Evolutionary conservation across 2,329 filamentous ascomycete species (phyloP).

Genomic region (Lachnellula cervina): DNA sequence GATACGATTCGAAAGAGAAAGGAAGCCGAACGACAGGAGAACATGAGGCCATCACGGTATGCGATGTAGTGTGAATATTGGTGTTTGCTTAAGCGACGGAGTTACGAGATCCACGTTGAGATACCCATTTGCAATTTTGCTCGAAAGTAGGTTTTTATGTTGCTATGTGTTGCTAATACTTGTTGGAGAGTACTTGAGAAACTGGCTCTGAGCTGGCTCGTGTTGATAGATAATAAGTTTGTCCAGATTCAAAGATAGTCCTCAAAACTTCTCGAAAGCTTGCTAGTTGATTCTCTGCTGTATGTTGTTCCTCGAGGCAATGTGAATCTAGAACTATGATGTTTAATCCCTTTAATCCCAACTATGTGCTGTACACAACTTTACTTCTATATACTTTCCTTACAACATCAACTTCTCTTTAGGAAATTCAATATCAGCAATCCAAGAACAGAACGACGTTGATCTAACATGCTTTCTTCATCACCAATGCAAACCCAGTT

Average conservation of each 20-base stretch:
- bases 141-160: not conserved
- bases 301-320: not conserved
- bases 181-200: not conserved
- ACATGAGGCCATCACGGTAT: not conserved
- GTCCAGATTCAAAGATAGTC: not conserved
- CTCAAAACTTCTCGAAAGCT: not conserved
- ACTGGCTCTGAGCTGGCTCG: not conserved
- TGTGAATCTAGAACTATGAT: too few relatives aligned
- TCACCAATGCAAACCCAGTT: not conserved
- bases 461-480: not conserved
- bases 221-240: not conserved
- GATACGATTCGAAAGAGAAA: slow-evolving; percentile 5
- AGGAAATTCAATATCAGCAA: not conserved
- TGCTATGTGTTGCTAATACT: not conserved
- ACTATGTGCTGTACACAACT: too few relatives aligned
- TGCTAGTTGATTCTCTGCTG: not conserved
- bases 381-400: too few relatives aligned
- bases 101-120: not conserved
- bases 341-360: too few relatives aligned
- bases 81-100: not conserved
- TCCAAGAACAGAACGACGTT: not conserved
- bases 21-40: not conserved
- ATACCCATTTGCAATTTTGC: not conserved
- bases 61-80: not conserved
- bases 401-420: too few relatives aligned